Conservation (phyloP, 495 filamentous ascomycete genomes). For the Rusavskia elegans region DNA sequence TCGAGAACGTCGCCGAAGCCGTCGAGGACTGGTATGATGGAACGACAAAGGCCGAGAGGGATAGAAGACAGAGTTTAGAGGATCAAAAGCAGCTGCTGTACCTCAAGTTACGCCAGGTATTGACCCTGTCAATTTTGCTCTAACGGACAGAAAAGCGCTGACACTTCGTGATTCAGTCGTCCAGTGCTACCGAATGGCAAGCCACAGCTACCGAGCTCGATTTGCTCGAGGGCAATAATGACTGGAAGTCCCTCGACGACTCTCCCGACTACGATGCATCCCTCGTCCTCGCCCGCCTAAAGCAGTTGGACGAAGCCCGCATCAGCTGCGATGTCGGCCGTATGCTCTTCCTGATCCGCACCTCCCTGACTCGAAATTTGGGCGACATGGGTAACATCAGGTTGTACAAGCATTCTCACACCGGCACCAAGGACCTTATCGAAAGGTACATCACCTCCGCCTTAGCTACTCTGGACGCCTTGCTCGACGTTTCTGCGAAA, state of each 20-base stretch:
- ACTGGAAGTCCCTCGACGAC: slow-evolving; percentile 60
- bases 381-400: slow-evolving; percentile 73
- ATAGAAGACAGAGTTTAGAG: slow-evolving; percentile 30
- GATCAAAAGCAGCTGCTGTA: slow-evolving; percentile 48
- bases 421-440: slow-evolving; percentile 74
- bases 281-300: slow-evolving; percentile 50
- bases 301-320: slow-evolving; percentile 61
- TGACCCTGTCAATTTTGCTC: background rate
- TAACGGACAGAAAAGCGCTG: slow-evolving; percentile 3
- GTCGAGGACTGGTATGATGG: slow-evolving; percentile 38
- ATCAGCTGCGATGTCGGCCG: slow-evolving; percentile 52
- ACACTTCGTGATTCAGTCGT: slow-evolving; percentile 29
- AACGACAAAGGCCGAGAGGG: slow-evolving; percentile 36
- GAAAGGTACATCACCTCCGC: slow-evolving; percentile 75
- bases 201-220: slow-evolving; percentile 64
- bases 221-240: slow-evolving; percentile 59
- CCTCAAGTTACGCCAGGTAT: slow-evolving; percentile 44
- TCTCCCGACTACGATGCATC: slow-evolving; percentile 52
- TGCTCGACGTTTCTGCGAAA: slow-evolving; percentile 49
- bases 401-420: slow-evolving; percentile 71
- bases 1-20: slow-evolving; percentile 25
- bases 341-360: slow-evolving; percentile 73
- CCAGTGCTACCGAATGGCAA: slow-evolving; percentile 48
- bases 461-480: slow-evolving; percentile 48
- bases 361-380: slow-evolving; percentile 61